These are phyloP conservation scores for Plantago elongata DNA, from an alignment of 257 asterid species.

Conservation along the genomic window DNA sequence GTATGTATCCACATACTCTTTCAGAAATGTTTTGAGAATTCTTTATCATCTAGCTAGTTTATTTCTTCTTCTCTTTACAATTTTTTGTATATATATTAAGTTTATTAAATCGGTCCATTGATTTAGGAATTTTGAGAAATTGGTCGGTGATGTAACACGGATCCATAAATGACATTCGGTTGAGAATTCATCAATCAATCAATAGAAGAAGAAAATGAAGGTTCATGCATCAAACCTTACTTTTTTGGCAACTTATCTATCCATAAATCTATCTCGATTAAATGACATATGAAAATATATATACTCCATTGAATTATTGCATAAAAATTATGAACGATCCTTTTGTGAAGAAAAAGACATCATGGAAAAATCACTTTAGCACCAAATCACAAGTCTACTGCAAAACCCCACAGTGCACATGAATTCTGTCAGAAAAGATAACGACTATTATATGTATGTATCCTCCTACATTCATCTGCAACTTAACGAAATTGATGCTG, in stretches of 20 bases:
- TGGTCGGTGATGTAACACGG: constrained; percentile 12
- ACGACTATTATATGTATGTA: constrained; percentile 19
- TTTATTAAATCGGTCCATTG: not conserved
- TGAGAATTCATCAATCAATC: constrained; percentile 7
- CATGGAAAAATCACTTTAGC: constrained; percentile 7
- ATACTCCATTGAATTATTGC: not conserved
- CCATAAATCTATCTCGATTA: too few species aligned
- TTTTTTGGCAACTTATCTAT: not conserved
- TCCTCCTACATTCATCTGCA: too few species aligned
- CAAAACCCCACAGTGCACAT: constrained; percentile 37
- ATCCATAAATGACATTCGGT: constrained; percentile 14
- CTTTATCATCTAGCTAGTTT: not conserved
- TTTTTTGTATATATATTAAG: not conserved
- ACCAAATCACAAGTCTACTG: not conserved
- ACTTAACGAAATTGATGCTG: too few species aligned
- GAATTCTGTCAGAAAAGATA: constrained; percentile 42
- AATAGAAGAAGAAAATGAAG: constrained; percentile 6
- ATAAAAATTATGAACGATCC: constrained; percentile 4
- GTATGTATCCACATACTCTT: constrained; percentile 11
- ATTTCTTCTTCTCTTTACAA: not conserved
- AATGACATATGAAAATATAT: not conserved
- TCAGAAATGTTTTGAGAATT: not conserved
- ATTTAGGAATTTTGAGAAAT: not conserved
- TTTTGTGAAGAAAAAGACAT: constrained; percentile 11
- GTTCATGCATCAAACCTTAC: constrained; percentile 34